Evolutionary conservation across 2,329 filamentous ascomycete genomes (phyloP).

Genomic region (Colletotrichum siamense): DNA sequence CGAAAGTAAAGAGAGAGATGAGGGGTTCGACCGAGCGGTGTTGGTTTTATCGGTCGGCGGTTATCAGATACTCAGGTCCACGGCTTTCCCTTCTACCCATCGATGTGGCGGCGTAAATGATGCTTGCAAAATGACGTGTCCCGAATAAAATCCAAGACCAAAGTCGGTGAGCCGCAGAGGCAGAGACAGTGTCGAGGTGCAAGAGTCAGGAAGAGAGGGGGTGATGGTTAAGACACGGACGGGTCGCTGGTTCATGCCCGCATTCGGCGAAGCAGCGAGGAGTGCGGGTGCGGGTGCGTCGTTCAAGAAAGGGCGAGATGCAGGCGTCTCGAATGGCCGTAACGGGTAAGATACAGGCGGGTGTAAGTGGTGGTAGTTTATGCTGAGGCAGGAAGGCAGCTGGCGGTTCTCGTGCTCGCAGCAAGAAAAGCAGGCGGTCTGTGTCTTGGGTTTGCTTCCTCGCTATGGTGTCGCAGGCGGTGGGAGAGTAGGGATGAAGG

Average conservation of each 20-base stretch:
- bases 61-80: neutral
- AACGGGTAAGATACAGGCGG: constrained; percentile 10
- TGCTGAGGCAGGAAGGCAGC: neutral
- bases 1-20: neutral
- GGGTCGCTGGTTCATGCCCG: constrained; percentile 16
- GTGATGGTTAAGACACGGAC: constrained; percentile 11
- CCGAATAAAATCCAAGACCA: neutral
- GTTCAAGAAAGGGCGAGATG: constrained; percentile 9
- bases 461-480: constrained; percentile 12
- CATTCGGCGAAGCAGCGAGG: constrained; percentile 6
- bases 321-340: constrained; percentile 17
- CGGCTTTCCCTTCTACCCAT: constrained; percentile 1
- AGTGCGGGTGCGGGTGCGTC: neutral
- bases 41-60: constrained; percentile 4
- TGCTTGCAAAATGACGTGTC: neutral
- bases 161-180: neutral
- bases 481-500: constrained; percentile 18
- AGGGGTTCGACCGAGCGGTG: neutral
- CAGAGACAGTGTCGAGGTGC: neutral
- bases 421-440: constrained; percentile 4
- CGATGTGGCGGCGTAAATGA: neutral
- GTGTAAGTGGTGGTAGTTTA: neutral
- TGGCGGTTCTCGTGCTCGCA: neutral
- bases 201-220: constrained; percentile 1
- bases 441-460: constrained; percentile 13